Base-by-base conservation (phyloP, 2,329 filamentous ascomycete species). In the Coniochaeta sp. region DNA sequence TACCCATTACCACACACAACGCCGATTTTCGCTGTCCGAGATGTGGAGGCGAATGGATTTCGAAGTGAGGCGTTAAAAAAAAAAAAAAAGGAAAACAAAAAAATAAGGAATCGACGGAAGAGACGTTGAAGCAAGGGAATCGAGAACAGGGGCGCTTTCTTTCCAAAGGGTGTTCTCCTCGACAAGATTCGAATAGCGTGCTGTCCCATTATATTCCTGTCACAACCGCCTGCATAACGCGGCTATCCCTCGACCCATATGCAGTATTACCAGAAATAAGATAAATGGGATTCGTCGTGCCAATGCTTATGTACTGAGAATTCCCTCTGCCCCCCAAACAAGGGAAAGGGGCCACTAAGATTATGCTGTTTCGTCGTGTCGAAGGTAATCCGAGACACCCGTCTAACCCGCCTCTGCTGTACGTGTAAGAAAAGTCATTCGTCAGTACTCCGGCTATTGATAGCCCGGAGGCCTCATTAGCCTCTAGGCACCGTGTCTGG, bases 221-320 rank as follows among this genome's bases (percentile, higher is more conserved):
- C 42, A 24, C 16, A 47, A 47, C 19, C 42, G 22, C 42, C n/a
- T 24, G 2, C 64, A 62, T 56, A 22, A 12, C 55, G 28, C 52
- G 26, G 12, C 34, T 36, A 12, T 3, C 17, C 57, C 71, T 70
- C 68, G 69, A 71, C 73, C 73, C 74, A 79, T 47, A 47, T 79
- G 78, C 77, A 76, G 73, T 77, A 77, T 76, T 77, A 77, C 74
- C 74, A 77, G 72, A 76, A 73, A 74, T 70, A 61, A 67, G 63
- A 63, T 65, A 66, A 59, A 67, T 67, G 50, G 24, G 42, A 22
- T 47, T 24, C 4, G 42, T 47, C 42, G 42, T 24, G 42, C 14
- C 30, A 38, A 34, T 68, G 65, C 68, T 66, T 56, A 56, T 56
- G 54, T 36, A 56, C 54, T 55, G 50, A 55, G 42, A 14, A 47